Base-by-base conservation (phyloP, 2,329 filamentous ascomycete species). In the Fusarium multiceps region DNA sequence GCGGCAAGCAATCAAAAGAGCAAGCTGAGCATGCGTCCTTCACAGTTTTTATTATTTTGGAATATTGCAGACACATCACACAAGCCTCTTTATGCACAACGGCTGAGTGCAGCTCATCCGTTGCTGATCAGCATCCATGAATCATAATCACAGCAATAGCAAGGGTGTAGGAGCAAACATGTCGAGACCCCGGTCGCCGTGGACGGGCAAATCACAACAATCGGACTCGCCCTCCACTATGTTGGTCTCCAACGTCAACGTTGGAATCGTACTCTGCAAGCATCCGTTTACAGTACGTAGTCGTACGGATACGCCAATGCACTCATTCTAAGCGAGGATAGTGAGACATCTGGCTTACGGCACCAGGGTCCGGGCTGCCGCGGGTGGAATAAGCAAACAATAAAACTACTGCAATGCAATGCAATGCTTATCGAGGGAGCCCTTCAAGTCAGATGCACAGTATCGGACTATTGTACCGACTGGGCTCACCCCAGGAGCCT, bases 341-440 rank as follows among this genome's bases (percentile, higher is more conserved):
- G 34, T 55, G 55, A 66, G 64, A 54, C 27, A 49, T 30, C 41
- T 55, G 43, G 49, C 32, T 42, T 42, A 50, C 63, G 57, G 57
- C 50, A 56, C 47, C 48, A 50, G 64, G 41, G 57, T 63, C 63
- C 63, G 62, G 63, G 30, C 63, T 62, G 63, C 66, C 58, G 54
- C 63, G 53, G 62, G 32, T 69, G 37, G 30, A 59, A 48, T 51
- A 48, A 28, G 43, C 67, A 59, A 57, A 55, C 59, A 54, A 64
- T 60, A 34, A 30, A 42, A 40, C 63, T 65, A 68, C 55, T 64
- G 58, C 63, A 59, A 59, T 71, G 58, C 43, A 66, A 64, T 71
- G 58, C 43, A 66, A 64, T 60, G 63, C 63, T 63, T 67, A 67
- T 67, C 64, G 57, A 63, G 34, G 18, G 50, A 51, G 32, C 37